Evolutionary conservation across 2,329 filamentous ascomycete genomes (phyloP), one percentile per base, ranked within the genome.

Genomic region (Colletotrichum sp.): DNA sequence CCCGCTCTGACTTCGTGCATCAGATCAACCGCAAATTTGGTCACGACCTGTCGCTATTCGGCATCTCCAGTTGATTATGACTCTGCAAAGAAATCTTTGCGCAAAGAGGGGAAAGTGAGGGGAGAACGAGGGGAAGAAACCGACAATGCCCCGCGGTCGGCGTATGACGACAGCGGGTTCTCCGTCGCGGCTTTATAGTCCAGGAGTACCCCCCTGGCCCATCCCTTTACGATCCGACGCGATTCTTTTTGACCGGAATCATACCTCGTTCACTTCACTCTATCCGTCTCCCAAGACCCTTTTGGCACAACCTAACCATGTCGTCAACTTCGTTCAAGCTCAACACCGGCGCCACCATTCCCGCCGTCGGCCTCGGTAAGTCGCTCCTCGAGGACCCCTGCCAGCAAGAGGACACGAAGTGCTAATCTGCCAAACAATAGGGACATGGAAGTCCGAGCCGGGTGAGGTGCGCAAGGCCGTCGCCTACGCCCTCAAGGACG

Each of bases 311-410:
- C 24, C 24, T 26, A 26, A 26, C 4, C 32, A 52, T 52, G 43
- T 48, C 43, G 18, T 52, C 43, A 21, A 21, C 43, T 5, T 52
- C n/a, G 10, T 52, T 52, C 43, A 52, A 52, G 43, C 43, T 52
- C 43, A 52, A 52, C 43, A 52, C 43, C 10, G 43, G n/a, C 43
- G n/a, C n/a, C 10, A 52, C 43, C 10, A 52, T 52, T 13, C 43
- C 43, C n/a, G 43, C 43, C 43, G 43, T 52, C 3, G 43, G 43
- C n/a, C 43, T 52, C 4, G 43, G 43, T 52, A 52, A 13, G 43
- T 52, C n/a, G 10, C 43, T 0, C n/a, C 38, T n/a, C 0, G 1
- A n/a, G 38, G 0, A 0, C 2, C 36, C 36, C 16, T 43, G 6
- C 9, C 18, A 43, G 9, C 1, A 43, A n/a, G 18, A 12, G 12